Base-by-base conservation (phyloP, 371 early-diverging fungal species). In the Caulochytrium protostelioides region DNA sequence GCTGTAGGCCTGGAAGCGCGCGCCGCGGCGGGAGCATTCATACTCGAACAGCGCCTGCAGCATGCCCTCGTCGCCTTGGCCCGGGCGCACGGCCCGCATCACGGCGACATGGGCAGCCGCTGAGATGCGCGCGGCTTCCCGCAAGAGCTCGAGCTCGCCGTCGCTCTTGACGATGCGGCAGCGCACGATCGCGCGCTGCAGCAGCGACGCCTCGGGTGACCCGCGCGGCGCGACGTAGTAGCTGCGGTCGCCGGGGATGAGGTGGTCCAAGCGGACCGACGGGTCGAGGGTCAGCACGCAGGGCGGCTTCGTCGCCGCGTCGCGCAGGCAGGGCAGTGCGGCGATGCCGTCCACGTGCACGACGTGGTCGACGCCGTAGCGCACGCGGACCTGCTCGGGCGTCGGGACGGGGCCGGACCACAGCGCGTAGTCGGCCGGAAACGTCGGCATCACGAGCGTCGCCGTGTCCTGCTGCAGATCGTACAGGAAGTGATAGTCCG, bases 1-100 rank as follows among this genome's bases (percentile, higher is more conserved):
- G 35, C 66, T 65, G 57, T 89, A 89, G 4, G 86, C 79, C 43
- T 83, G 82, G n/a, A n/a, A n/a, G n/a, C n/a, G n/a, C n/a, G n/a
- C n/a, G n/a, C n/a, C n/a, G n/a, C 70, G 51, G 29, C 65, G 51
- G 33, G 67, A 57, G 33, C 69, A 72, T 43, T 72, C 69, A 39
- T 78, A 78, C 32, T 71, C 58, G 51, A 84, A 84, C 28, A 70
- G 52, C 2, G 80, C 74, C 36, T 80, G 70, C 26, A 82, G 56
- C 38, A 76, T 67, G 19, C 63, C 32, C 54, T 89, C 85, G 51
- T 57, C 62, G 25, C 43, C 38, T 33, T 57, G 45, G n/a, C 72
- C 70, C n/a, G n/a, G n/a, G 19, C 54, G 44, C 10, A 63, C 60
- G 7, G 65, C 57, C 43, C 69, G 61, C n/a, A n/a, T n/a, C 51